A percentile compares a stretch with the other conserved stretches of the same genome.
These are phyloP conservation scores for Tetrahymena thermophila DNA, from an alignment of 73 alveolate genomes.

Conservation along the genomic window DNA sequence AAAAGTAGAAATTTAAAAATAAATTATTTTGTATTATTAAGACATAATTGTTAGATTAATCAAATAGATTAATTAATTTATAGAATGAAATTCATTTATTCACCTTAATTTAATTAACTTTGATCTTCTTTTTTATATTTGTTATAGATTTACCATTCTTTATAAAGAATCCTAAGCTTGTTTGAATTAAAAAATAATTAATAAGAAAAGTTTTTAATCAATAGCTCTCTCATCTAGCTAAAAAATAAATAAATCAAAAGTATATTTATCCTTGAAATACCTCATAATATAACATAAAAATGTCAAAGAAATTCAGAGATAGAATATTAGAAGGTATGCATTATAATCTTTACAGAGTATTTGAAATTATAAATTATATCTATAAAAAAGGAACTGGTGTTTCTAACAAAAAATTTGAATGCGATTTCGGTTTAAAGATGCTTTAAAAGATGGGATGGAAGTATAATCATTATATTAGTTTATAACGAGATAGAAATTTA, in stretches of 20 bases:
- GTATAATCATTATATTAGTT: background rate
- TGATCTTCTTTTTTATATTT: background rate
- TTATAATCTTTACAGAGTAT: background rate
- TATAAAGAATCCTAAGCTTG: background rate
- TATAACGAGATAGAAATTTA: background rate
- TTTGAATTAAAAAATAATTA: background rate
- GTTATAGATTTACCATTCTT: background rate
- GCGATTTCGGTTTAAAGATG: background rate
- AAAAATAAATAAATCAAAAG: background rate
- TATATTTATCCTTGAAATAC: background rate
- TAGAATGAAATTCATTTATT: background rate
- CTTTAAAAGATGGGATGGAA: conserved; percentile 1
- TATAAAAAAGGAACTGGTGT: background rate
- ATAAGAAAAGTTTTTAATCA: background rate
- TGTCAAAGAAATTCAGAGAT: background rate
- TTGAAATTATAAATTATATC: background rate
- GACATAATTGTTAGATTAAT: background rate
- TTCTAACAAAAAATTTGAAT: background rate
- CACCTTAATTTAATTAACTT: background rate
- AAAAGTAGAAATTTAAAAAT: background rate
- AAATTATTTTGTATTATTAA: background rate
- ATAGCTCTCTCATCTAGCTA: background rate
- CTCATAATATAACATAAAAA: background rate
- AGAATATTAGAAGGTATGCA: background rate
- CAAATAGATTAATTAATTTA: background rate